Conservation (phyloP, 108 stramenopile species). For the Cyclotella distinguenda region DNA sequence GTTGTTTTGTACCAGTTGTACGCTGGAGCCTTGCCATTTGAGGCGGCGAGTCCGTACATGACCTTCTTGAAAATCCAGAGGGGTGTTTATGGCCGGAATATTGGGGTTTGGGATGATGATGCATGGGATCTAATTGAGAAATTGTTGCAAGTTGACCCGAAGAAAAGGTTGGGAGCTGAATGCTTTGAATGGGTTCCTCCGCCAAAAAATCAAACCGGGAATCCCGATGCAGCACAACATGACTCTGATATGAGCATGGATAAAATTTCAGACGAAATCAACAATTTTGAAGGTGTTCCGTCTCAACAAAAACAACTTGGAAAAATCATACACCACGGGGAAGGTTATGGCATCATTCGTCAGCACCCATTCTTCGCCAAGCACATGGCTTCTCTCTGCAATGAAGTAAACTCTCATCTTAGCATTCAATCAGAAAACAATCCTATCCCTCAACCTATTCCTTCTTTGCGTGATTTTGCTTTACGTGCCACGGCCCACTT, state of each 20-base stretch:
- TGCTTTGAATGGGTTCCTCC: constrained; percentile 54
- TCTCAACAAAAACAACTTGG: constrained; percentile 19
- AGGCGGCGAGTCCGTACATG: constrained; percentile 83
- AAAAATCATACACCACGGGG: constrained; percentile 19
- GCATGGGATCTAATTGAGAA: constrained; percentile 75
- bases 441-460: constrained; percentile 66
- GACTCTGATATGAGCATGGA: too few species aligned
- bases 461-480: constrained; percentile 75
- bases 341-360: constrained; percentile 51
- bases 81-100: constrained; percentile 47
- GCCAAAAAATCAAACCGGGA: constrained; percentile 10
- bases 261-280: constrained; percentile 18
- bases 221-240: constrained; percentile 6
- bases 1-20: constrained; percentile 73
- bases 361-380: constrained; percentile 59
- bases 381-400: constrained; percentile 7
- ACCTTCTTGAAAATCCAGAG: constrained; percentile 86
- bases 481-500: constrained; percentile 74
- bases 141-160: constrained; percentile 64
- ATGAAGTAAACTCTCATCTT: constrained; percentile 25
- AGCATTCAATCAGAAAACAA: constrained; percentile 23
- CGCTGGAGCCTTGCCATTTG: constrained; percentile 78
- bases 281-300: constrained; percentile 25
- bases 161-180: constrained; percentile 72
- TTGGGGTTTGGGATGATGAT: constrained; percentile 73